Base-by-base conservation (phyloP, 2,329 filamentous ascomycete species). In the Aureobasidium sp. region DNA sequence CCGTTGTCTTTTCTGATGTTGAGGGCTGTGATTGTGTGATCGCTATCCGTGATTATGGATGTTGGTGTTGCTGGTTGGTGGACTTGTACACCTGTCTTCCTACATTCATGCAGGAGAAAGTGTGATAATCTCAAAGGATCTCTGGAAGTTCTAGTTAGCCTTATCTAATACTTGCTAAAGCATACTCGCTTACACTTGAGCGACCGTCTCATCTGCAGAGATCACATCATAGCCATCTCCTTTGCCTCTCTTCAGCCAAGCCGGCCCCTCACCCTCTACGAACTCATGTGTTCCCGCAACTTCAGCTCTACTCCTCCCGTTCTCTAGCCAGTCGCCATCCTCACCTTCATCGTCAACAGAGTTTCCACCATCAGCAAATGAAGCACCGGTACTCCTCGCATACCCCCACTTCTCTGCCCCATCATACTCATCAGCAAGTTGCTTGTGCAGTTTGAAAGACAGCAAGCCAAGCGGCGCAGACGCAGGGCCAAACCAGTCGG, bases 371-470 rank as follows among this genome's bases (percentile, higher is more conserved):
- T 55, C 51, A 27, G 51, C 20, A 48, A 89, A 72, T 1, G 75
- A 78, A 14, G 76, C 73, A 1, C 84, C 82, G 0, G 82, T 86
- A 58, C 85, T 87, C 17, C 74, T 72, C 66, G 77, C 77, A 66
- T 84, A 87, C 0, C 83, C 84, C 84, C 84, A 87, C 67, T 48
- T 76, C 66, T 79, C 72, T 1, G 73, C 71, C 0, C 88, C 89
- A 62, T 79, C 76, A 64, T 88, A 71, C 55, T 81, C 70, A 34
- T 81, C 79, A 0, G 89, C 87, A 14, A 92, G 80, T 47, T 81
- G 75, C 65, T 78, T 78, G 73, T 93, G 89, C 58, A 91, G 79
- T 5, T 80, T 79, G 69, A 89, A 93, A 44, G 86, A 89, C 14
- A 92, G 77, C 0, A 79, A 80, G 8, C 84, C 89, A 14, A 56